Conservation (phyloP, 2,329 filamentous ascomycete species). For the Calonectria montana region DNA sequence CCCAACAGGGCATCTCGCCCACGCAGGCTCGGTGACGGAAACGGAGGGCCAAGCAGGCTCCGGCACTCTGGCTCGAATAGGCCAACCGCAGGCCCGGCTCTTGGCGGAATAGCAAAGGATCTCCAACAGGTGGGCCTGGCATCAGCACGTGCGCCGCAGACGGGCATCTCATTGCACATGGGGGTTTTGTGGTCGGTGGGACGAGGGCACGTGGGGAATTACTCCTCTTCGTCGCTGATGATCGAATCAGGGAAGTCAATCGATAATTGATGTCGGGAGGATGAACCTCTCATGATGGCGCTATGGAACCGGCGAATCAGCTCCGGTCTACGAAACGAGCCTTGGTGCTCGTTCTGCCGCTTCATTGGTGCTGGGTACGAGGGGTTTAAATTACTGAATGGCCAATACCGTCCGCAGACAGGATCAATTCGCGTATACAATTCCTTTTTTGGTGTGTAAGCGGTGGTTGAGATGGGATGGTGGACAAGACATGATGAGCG, state of each 20-base stretch:
- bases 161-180: conserved; percentile 23
- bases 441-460: no score
- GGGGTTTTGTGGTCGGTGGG: background rate
- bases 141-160: conserved; percentile 32
- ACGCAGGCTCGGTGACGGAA: conserved; percentile 36
- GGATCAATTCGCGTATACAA: background rate
- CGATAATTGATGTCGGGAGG: background rate
- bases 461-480: no score
- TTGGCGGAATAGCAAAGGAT: conserved; percentile 16
- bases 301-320: background rate
- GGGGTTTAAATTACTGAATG: background rate
- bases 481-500: background rate
- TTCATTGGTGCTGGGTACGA: background rate
- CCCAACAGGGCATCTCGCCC: background rate
- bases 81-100: conserved; percentile 3
- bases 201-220: conserved; percentile 30
- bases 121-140: conserved; percentile 29
- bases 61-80: background rate
- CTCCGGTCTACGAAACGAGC: background rate
- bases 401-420: background rate
- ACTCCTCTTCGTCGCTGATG: background rate
- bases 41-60: conserved; percentile 1
- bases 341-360: background rate
- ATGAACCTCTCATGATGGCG: background rate
- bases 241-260: conserved; percentile 9